Percentiles rank a stretch among this genome's conserved stretches.
Conservation (phyloP, 1,284 basidiomycete species). For the Puccinia brachypodii region DNA sequence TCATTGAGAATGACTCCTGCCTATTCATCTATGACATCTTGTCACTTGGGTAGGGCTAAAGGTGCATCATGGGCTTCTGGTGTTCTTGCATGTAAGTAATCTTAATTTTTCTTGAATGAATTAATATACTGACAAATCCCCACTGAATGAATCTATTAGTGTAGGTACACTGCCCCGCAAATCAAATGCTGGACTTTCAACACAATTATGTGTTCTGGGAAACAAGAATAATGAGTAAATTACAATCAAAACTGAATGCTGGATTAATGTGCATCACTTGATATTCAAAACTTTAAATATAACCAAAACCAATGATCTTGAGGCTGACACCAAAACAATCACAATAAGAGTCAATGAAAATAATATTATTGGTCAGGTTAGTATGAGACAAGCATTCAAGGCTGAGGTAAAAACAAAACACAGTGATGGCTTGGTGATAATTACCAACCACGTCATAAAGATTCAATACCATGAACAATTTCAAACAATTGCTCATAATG, state of each 20-base stretch:
- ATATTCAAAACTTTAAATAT: neutral
- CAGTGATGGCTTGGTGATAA: neutral
- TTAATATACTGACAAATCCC: no score
- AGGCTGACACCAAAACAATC: neutral
- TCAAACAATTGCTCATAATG: neutral
- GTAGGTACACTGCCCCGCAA: neutral
- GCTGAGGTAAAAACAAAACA: neutral
- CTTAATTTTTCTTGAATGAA: neutral
- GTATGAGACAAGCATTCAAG: neutral
- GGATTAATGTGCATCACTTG: neutral
- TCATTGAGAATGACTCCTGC: no score
- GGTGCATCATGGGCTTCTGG: neutral
- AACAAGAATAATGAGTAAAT: neutral
- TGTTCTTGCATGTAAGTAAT: neutral
- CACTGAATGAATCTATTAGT: neutral
- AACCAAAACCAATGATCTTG: neutral
- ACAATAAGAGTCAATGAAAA: neutral
- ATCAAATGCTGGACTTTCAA: neutral
- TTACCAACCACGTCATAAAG: neutral
- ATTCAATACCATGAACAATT: neutral
- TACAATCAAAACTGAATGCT: neutral
- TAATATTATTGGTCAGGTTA: neutral
- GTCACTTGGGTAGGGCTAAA: neutral
- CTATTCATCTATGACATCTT: neutral
- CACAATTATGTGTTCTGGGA: neutral